Evolutionary conservation across 2,329 filamentous ascomycete species (phyloP), one percentile per base, ranked within the genome.

Genomic region (Aspergillus caelatus): DNA sequence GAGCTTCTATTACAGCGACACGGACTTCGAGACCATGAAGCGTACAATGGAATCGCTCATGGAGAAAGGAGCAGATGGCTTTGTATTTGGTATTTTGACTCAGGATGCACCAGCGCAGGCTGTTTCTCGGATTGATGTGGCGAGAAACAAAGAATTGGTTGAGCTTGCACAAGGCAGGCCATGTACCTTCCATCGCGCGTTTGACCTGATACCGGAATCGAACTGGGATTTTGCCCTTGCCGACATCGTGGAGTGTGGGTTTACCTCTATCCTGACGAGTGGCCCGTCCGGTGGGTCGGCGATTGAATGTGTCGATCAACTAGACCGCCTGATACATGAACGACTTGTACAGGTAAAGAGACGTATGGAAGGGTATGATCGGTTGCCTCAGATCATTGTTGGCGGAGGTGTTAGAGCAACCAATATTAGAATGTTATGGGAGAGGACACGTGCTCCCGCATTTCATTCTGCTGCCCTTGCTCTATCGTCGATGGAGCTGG

Each of bases 181-280:
- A 2, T 86, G 83, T 68, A 86, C 84, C 3, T 87, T 87, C 58
- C 84, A 86, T 68, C 78, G 84, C 9, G 85, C 84, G 0, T 83
- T 86, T 65, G 85, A 86, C 68, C 67, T 76, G 48, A 76, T 81
- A 14, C 65, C 70, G 0, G 67, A 72, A 16, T 34, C 57, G 1
- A 7, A 62, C 2, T 73, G 71, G 71, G 58, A 67, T n/a, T 21
- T 19, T 1, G 64, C 70, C 0, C 67, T 81, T 11, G 71, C 78
- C 10, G 73, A 73, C 21, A 71, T 84, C n/a, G 70, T 79, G 0
- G 62, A 57, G 1, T 79, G 80, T 59, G 83, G 84, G 1, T 86
- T 86, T 68, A 62, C 59, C 10, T 68, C 75, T 1, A 76, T 87
- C 12, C 72, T 87, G 26, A 86, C 83, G 4, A 84, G 84, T 1